phyloP scores from a whole-genome alignment of 768 basidiomycete genomes.

The Pholiota microspora region DNA sequence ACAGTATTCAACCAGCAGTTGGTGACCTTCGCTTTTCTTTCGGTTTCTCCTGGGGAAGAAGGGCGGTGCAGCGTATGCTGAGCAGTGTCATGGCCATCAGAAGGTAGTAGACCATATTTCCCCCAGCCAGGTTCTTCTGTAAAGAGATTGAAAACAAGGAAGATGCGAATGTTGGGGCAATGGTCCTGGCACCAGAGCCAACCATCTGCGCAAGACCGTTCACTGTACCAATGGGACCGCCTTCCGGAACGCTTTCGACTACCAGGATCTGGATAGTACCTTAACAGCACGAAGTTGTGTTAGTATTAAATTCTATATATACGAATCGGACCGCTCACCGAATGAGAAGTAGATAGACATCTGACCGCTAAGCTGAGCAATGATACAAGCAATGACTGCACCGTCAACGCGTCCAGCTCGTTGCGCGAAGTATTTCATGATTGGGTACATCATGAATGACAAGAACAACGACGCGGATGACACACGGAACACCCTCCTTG shows the following conservation, averaged over 20 bases:
- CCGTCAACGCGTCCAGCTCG: slow-evolving; percentile 31
- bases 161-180: slow-evolving; percentile 53
- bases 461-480: slow-evolving; percentile 27
- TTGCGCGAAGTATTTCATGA: slow-evolving; percentile 31
- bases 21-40: background rate
- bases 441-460: slow-evolving; percentile 31
- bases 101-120: slow-evolving; percentile 41
- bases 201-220: slow-evolving; percentile 58
- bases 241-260: slow-evolving; percentile 40
- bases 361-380: slow-evolving; percentile 30
- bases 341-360: slow-evolving; percentile 30
- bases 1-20: background rate
- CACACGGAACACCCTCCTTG: slow-evolving; percentile 45
- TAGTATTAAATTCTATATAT: background rate
- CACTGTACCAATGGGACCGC: slow-evolving; percentile 44
- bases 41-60: slow-evolving; percentile 17
- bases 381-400: slow-evolving; percentile 27
- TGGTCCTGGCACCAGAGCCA: slow-evolving; percentile 43
- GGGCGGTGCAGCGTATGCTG: slow-evolving; percentile 25
- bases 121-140: slow-evolving; percentile 41
- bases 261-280: slow-evolving; percentile 45
- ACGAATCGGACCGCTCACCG: slow-evolving; percentile 21
- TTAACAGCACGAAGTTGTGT: slow-evolving; percentile 23
- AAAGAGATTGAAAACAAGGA: slow-evolving; percentile 57
- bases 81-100: slow-evolving; percentile 27